These are phyloP conservation scores for Tieghemostelium lacteum DNA, from an alignment of 78 protist genomes.

Conservation along the genomic window DNA sequence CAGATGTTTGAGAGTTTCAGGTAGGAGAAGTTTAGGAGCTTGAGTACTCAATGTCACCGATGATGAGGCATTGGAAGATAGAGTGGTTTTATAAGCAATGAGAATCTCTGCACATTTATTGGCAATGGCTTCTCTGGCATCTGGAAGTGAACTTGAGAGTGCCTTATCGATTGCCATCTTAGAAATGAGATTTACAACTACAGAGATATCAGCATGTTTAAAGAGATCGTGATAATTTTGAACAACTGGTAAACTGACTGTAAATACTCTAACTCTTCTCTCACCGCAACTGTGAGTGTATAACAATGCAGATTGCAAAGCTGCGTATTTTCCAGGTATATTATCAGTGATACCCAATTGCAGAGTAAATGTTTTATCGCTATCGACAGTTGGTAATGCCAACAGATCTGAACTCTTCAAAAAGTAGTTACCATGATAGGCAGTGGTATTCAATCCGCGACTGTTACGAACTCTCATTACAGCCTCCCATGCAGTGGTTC, in stretches of 20 bases:
- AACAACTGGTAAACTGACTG: slow-evolving; percentile 62
- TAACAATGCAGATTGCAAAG: slow-evolving; percentile 83
- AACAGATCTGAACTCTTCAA: slow-evolving; percentile 77
- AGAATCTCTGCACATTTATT: slow-evolving; percentile 72
- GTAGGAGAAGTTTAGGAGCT: slow-evolving; percentile 73
- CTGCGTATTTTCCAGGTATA: slow-evolving; percentile 14
- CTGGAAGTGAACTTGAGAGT: slow-evolving; percentile 21
- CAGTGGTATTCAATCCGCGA: slow-evolving; percentile 39
- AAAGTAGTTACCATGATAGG: slow-evolving; percentile 86
- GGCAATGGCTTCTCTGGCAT: slow-evolving; percentile 82
- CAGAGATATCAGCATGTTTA: slow-evolving; percentile 52
- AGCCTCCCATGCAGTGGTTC: slow-evolving; percentile 85
- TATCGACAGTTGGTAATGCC: slow-evolving; percentile 78
- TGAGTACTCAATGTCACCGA: slow-evolving; percentile 24
- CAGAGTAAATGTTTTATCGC: slow-evolving; percentile 78
- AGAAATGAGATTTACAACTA: slow-evolving; percentile 56
- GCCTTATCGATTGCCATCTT: slow-evolving; percentile 89
- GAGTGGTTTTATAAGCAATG: slow-evolving; percentile 40
- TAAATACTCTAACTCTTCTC: slow-evolving; percentile 85
- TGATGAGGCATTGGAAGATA: background rate
- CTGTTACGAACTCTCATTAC: slow-evolving; percentile 88
- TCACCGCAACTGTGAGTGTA: slow-evolving; percentile 87
- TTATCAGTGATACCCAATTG: slow-evolving; percentile 61
- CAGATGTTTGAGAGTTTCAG: slow-evolving; percentile 79
- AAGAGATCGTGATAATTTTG: slow-evolving; percentile 26